Evolutionary conservation across 257 asterid genomes (phyloP), one percentile per base, ranked within the genome.

Genomic region (Solanum rostratum): DNA sequence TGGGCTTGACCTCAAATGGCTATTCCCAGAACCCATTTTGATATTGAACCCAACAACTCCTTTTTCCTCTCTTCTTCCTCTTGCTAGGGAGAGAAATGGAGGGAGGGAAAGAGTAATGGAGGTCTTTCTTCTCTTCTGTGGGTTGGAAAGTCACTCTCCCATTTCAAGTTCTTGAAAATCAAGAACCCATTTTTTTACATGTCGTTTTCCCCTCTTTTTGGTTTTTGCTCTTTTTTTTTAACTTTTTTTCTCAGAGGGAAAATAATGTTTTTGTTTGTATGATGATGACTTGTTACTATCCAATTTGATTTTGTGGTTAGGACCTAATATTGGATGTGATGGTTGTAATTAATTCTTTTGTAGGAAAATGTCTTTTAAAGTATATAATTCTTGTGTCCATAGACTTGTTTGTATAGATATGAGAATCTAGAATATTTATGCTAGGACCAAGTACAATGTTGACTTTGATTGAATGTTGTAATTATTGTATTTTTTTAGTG

Each of bases 1-100:
- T 53, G 85, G 49, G 54, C 80, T 84, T 55, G 68, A 5, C 86
- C 84, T 87, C 45, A 87, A 22, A 81, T 83, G 88, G 59, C 91
- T 87, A 30, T 66, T 85, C 82, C 80, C 79, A 33, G 90, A 55
- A 63, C 91, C 91, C 91, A 89, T 88, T 69, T 86, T 10, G 30
- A 59, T 59, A n/a, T 59, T 69, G 73, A 29, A 81, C 53, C 54
- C 84, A 81, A 57, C 84, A 20, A 55, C 84, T 63, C 65, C 84
- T 62, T 62, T 5, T 57, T 57, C 29, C 63, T 27, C 69, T 79
- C 55, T 41, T 73, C 57, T 73, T 73, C 80, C 54, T 52, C 57
- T 19, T 33, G 70, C 29, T 16, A 73, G 49, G 39, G 0, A 69
- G 50, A 71, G 57, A 73, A n/a, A 45, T 8, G 54, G 59, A 27